These are phyloP conservation scores for Tetradesmus obliquus DNA, from an alignment of 139 green algal genomes.

Conservation along the genomic window DNA sequence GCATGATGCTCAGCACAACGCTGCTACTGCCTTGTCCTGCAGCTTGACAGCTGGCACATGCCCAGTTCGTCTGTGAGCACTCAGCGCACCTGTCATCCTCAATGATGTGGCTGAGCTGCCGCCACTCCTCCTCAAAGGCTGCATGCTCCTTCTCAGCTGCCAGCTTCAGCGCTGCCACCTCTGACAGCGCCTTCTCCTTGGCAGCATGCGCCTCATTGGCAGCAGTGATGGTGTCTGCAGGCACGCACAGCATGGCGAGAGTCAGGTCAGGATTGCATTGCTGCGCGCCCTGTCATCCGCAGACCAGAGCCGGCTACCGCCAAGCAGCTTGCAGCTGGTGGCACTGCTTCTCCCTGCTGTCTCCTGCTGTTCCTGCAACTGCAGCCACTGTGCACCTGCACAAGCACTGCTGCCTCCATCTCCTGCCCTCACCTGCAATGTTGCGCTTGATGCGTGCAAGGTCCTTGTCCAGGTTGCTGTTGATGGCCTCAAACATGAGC, in stretches of 20 bases:
- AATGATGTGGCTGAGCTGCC: constrained; percentile 85
- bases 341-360: not conserved
- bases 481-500: constrained; percentile 89
- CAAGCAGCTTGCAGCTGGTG: not conserved
- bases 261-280: not conserved
- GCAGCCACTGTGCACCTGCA: not conserved
- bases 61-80: not conserved
- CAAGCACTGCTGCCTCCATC: not conserved
- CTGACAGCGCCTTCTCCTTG: constrained; percentile 81
- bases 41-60: not conserved
- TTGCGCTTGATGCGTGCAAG: constrained; percentile 44
- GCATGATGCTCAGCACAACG: too few relatives aligned
- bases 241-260: constrained; percentile 31
- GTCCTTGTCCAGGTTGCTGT: constrained; percentile 80
- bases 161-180: constrained; percentile 81
- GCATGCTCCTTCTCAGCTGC: constrained; percentile 88
- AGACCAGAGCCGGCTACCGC: not conserved
- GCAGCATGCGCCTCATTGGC: constrained; percentile 69
- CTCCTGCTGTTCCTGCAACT: not conserved
- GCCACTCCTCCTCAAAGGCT: constrained; percentile 90
- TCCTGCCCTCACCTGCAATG: constrained; percentile 26
- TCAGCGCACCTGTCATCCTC: constrained; percentile 76
- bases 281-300: not conserved
- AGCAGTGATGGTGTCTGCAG: constrained; percentile 83
- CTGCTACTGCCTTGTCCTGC: not conserved